Conservation (phyloP, 805 yeast species). For the Spathaspora gorwiae region DNA sequence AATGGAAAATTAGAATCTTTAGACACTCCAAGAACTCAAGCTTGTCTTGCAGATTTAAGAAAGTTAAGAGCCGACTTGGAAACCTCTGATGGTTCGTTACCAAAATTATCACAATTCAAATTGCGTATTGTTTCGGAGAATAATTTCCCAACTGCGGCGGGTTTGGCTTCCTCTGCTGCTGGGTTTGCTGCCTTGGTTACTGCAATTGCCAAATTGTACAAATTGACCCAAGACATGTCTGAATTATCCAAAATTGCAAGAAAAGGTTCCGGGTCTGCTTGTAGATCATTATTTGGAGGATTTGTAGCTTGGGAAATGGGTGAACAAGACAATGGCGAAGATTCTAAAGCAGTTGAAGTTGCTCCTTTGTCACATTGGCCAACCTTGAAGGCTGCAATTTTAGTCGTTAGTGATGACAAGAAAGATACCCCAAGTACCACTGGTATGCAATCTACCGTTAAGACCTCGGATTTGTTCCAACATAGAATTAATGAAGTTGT, state of each 20-base stretch:
- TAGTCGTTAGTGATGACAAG: conserved; percentile 89
- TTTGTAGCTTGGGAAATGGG: conserved; percentile 99
- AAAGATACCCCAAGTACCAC: conserved; percentile 92
- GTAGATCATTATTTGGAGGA: conserved; percentile 95
- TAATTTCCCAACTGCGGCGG: conserved; percentile 99
- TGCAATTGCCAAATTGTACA: conserved; percentile 80
- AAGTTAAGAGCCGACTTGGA: conserved; percentile 61
- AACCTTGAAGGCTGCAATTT: conserved; percentile 74
- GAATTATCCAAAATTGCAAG: conserved; percentile 92
- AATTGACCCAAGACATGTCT: conserved; percentile 78
- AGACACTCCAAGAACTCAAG: conserved; percentile 56
- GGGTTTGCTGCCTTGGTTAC: conserved; percentile 95
- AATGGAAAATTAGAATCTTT: conserved; percentile 81
- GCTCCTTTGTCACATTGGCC: conserved; percentile 90
- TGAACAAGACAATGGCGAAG: conserved; percentile 63
- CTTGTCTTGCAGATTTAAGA: conserved; percentile 76
- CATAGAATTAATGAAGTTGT: conserved; percentile 78
- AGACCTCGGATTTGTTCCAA: conserved; percentile 80
- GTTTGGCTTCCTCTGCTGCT: conserved; percentile 96
- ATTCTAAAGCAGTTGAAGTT: conserved; percentile 89
- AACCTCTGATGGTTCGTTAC: conserved; percentile 45
- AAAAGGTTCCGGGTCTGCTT: conserved; percentile 98
- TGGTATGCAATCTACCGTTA: conserved; percentile 95
- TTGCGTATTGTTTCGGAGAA: conserved; percentile 86
- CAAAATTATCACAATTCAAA: conserved; percentile 58